Base-by-base conservation (phyloP, 108 stramenopile genomes). In the Stephanodiscus minutulus region DNA sequence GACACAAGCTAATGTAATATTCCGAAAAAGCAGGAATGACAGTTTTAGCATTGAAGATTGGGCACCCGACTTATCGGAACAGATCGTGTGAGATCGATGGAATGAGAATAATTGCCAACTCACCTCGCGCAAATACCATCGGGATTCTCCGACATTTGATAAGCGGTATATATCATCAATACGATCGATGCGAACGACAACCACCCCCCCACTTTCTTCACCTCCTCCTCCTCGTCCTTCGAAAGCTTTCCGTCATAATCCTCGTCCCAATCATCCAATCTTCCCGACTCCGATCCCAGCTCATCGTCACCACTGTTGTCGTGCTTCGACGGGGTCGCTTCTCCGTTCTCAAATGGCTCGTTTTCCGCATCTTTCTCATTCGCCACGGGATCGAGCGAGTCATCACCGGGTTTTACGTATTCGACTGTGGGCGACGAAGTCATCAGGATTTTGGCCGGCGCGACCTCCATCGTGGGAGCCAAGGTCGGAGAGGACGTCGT, bases 91-190 rank as follows among this genome's bases (percentile, higher is more conserved):
- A 52, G 1, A 44, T 28, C 17, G 22, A 27, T 1, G 29, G 43
- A 35, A 49, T 53, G 11, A 46, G 12, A 18, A 44, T 57, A 11
- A 39, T 39, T 39, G 8, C 39, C 11, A 11, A 39, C 73, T 39
- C 63, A 85, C 71, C 87, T 89, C 12, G 90, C 88, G 70, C 82
- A 88, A 57, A 91, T 77, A 20, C 90, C 90, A 73, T 91, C 90
- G 18, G 90, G 90, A 79, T 91, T 91, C 61, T 91, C 90, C 20
- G 87, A 87, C 88, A 91, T 86, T 80, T 91, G 90, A 77, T 89
- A 85, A 0, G 90, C 90, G 1, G 90, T 87, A 55, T 83, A 88
- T 22, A 91, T 76, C 88, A 88, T 86, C 31, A 75, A 75, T 25
- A 82, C 35, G 31, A 91, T 82, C 7, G 86, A 83, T 36, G 87